Evolutionary conservation across 768 basidiomycete species (phyloP).

Genomic region (Mycena indigotica): DNA sequence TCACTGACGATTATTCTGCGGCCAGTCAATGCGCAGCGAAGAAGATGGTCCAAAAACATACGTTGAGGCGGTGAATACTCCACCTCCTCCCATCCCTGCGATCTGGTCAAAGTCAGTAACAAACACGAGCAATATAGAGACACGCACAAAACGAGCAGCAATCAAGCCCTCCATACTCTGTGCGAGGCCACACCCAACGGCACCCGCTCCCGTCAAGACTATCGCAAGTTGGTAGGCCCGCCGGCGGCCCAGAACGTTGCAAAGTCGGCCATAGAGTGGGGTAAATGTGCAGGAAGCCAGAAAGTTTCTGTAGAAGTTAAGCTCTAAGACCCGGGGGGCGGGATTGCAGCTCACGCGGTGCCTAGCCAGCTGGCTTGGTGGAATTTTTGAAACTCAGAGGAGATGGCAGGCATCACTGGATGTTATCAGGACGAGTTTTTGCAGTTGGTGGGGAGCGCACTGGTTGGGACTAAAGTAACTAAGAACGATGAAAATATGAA

Average conservation of each 20-base stretch:
- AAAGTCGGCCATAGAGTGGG: slow-evolving; percentile 82
- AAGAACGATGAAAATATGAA: background rate
- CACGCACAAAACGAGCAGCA: slow-evolving; percentile 68
- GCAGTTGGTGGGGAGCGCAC: background rate
- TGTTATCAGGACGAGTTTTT: background rate
- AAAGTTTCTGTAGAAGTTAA: slow-evolving; percentile 55
- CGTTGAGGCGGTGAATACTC: slow-evolving; percentile 70
- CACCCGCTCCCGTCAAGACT: slow-evolving; percentile 61
- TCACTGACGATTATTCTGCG: slow-evolving; percentile 76
- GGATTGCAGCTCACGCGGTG: slow-evolving; percentile 55
- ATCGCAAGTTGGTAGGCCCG: slow-evolving; percentile 70
- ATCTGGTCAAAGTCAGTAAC: slow-evolving; percentile 42
- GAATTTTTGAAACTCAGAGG: slow-evolving; percentile 75
- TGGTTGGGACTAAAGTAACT: slow-evolving; percentile 21
- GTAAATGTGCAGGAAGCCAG: slow-evolving; percentile 83
- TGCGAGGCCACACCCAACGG: slow-evolving; percentile 68
- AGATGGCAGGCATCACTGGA: slow-evolving; percentile 74
- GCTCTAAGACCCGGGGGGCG: background rate
- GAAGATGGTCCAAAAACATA: slow-evolving; percentile 35
- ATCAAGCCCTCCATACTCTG: slow-evolving; percentile 72
- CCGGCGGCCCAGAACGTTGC: slow-evolving; percentile 71
- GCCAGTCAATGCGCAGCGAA: background rate
- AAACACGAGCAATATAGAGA: background rate
- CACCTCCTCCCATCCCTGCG: slow-evolving; percentile 77
- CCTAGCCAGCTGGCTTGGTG: slow-evolving; percentile 85